These are phyloP conservation scores for Sanghuangporus baumii DNA, from an alignment of 1,284 basidiomycete species.

Conservation along the genomic window DNA sequence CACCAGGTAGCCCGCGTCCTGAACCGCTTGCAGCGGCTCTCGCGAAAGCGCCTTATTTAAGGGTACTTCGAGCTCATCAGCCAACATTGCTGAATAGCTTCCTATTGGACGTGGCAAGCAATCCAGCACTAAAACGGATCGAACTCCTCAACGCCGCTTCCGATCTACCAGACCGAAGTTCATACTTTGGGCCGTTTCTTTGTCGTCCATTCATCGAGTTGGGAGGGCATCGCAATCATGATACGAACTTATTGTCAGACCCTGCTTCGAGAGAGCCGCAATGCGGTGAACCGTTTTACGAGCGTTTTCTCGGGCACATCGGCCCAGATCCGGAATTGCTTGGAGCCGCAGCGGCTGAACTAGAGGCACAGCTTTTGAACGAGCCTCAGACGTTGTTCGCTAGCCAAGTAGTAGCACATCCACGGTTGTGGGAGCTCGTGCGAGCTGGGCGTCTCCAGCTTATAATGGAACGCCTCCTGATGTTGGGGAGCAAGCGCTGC, in stretches of 20 bases:
- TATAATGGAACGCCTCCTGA: conserved; percentile 7
- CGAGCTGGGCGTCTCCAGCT: conserved; percentile 12
- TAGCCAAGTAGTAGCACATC: conserved; percentile 5
- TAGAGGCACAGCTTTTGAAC: background rate
- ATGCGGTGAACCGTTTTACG: too few relatives aligned
- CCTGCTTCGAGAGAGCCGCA: background rate
- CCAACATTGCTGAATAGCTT: conserved; percentile 45
- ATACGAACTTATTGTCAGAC: background rate
- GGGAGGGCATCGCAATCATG: background rate
- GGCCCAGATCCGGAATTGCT: background rate
- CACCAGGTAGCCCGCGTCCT: conserved; percentile 7
- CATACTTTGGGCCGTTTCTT: background rate
- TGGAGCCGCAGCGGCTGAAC: background rate
- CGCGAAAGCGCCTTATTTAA: conserved; percentile 31
- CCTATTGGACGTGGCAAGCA: conserved; percentile 38
- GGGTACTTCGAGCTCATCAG: conserved; percentile 37
- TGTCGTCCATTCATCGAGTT: background rate
- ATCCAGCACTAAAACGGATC: conserved; percentile 37
- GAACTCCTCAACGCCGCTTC: conserved; percentile 30
- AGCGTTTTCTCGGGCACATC: background rate
- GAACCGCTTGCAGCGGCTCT: conserved; percentile 32
- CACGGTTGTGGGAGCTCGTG: conserved; percentile 10
- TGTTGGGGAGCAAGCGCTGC: background rate
- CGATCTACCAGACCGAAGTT: background rate
- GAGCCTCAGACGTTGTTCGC: conserved; percentile 13